Percentiles rank a stretch among this genome's conserved stretches.
Evolutionary conservation across 139 green algal species (phyloP).

Genomic region (Dunaliella primolecta): DNA sequence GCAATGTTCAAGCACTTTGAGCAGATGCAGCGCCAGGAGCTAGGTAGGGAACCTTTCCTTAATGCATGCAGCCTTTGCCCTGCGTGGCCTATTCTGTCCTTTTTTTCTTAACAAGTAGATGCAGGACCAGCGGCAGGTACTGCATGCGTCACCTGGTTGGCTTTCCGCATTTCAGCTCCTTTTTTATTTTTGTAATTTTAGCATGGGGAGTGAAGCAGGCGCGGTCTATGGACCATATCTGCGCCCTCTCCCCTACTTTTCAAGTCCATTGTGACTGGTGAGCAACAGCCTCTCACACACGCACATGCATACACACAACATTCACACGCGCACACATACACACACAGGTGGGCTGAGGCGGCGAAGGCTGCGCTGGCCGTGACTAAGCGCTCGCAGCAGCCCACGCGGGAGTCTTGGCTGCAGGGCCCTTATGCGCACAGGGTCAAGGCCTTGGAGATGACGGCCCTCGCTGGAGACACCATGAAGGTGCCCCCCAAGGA

Average conservation of each 20-base stretch:
- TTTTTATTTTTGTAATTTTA: no score
- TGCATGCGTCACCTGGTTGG: no score
- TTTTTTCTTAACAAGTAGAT: no score
- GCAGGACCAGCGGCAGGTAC: no score
- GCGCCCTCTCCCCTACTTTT: no score
- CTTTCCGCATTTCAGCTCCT: no score
- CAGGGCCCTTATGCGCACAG: not conserved
- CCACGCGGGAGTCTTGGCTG: not conserved
- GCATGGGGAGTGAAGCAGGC: not conserved
- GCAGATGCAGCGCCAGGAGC: no score
- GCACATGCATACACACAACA: not conserved
- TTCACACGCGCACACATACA: not conserved
- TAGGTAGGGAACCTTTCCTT: no score
- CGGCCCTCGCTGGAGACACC: not conserved
- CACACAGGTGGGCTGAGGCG: not conserved
- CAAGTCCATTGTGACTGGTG: no score
- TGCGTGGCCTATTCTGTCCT: no score
- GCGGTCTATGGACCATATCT: not conserved
- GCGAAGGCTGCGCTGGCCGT: not conserved
- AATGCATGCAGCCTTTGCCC: no score
- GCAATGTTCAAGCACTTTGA: no score
- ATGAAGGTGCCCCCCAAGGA: not conserved
- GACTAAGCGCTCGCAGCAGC: not conserved
- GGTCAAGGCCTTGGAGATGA: not conserved
- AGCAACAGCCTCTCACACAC: not conserved